A percentile compares a stretch with the other conserved stretches of the same genome.
Evolutionary conservation across 768 basidiomycete genomes (phyloP).

Genomic region (Astraeus odoratus): DNA sequence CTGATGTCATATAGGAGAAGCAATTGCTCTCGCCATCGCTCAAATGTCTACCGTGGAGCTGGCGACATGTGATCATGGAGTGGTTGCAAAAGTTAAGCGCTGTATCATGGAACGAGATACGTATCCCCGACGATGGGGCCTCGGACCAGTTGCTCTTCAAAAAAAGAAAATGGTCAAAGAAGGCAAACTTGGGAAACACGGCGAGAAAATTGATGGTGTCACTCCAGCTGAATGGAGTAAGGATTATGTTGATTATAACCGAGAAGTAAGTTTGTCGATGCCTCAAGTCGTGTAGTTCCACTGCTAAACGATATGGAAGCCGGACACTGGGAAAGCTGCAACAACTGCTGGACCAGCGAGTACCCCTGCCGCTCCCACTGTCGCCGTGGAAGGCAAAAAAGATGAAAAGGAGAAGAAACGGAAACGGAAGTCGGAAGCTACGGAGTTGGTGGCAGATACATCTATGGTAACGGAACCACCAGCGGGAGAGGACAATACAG

Average conservation of each 20-base stretch:
- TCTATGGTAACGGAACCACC: conserved; percentile 32
- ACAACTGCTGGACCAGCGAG: conserved; percentile 16
- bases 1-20: conserved; percentile 54
- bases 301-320: too few relatives aligned
- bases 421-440: conserved; percentile 66
- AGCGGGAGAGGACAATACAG: conserved; percentile 37
- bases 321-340: conserved; percentile 21
- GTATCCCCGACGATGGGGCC: conserved; percentile 96
- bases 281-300: conserved; percentile 18
- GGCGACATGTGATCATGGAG: conserved; percentile 95
- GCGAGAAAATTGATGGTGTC: conserved; percentile 77
- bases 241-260: conserved; percentile 90
- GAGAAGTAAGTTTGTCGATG: conserved; percentile 49
- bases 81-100: conserved; percentile 97
- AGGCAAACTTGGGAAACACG: conserved; percentile 94
- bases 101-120: conserved; percentile 99
- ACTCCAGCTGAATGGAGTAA: conserved; percentile 90
- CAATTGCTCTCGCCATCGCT: conserved; percentile 89
- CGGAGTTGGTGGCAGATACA: conserved; percentile 36
- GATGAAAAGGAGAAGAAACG: conserved; percentile 79
- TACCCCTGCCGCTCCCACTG: conserved; percentile 27
- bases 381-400: conserved; percentile 31
- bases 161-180: conserved; percentile 99
- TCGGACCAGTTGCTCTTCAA: conserved; percentile 93
- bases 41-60: conserved; percentile 99